Percentiles rank a stretch among this genome's conserved stretches.
These are phyloP conservation scores for Phytophthora hibernalis DNA, from an alignment of 352 stramenopile genomes.

Conservation along the genomic window DNA sequence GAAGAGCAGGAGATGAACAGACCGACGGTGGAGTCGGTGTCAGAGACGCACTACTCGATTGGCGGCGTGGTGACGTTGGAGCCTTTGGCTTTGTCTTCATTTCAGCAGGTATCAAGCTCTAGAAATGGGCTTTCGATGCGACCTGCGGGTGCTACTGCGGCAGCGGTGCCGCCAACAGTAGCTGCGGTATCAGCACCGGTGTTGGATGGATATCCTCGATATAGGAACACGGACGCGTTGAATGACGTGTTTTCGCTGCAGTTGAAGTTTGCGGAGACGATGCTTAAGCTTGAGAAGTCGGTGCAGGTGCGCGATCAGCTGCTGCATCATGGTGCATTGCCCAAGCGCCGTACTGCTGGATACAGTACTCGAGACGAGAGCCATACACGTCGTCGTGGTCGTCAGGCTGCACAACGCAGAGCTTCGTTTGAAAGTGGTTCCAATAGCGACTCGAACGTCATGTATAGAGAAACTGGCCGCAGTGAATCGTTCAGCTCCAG, in stretches of 20 bases:
- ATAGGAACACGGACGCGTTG: slow-evolving; percentile 44
- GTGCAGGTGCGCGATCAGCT: slow-evolving; percentile 67
- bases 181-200: not conserved
- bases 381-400: not conserved
- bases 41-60: slow-evolving; percentile 60
- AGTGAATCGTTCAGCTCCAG: slow-evolving; percentile 48
- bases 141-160: slow-evolving; percentile 1
- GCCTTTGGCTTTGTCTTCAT: slow-evolving; percentile 36
- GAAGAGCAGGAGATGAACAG: not conserved
- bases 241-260: slow-evolving; percentile 74
- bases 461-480: slow-evolving; percentile 25
- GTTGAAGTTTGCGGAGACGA: slow-evolving; percentile 76
- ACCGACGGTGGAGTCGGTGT: not conserved
- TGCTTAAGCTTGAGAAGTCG: slow-evolving; percentile 73
- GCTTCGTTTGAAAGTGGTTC: slow-evolving; percentile 20
- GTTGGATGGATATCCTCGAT: slow-evolving; percentile 20
- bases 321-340: slow-evolving; percentile 30
- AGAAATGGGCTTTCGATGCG: slow-evolving; percentile 16
- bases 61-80: slow-evolving; percentile 65
- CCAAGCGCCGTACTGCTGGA: slow-evolving; percentile 6
- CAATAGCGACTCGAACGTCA: slow-evolving; percentile 32
- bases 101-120: slow-evolving; percentile 12
- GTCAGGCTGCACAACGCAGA: slow-evolving; percentile 1
- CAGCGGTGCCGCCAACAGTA: not conserved
- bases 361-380: not conserved